Percentiles rank a stretch among this genome's conserved stretches.
Evolutionary conservation across 805 yeast genomes (phyloP).

Genomic region (Tetrapisispora nanseiensis): DNA sequence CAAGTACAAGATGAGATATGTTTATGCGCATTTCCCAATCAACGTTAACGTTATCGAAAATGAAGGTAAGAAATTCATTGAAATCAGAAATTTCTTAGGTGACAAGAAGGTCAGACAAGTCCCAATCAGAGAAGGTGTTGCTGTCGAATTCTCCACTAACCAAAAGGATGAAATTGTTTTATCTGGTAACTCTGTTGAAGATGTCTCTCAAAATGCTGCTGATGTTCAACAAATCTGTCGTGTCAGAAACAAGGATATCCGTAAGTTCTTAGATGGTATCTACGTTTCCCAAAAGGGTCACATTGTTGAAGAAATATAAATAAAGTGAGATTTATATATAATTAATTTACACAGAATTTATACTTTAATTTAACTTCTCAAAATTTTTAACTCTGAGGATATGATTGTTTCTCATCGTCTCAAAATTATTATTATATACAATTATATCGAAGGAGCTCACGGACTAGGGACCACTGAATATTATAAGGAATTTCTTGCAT

Average conservation of each 20-base stretch:
- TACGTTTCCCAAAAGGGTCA: conserved; percentile 94
- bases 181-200: conserved; percentile 56
- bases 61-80: conserved; percentile 67
- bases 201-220: conserved; percentile 97
- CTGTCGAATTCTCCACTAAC: conserved; percentile 65
- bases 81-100: conserved; percentile 99
- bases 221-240: conserved; percentile 96
- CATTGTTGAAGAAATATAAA: conserved; percentile 55
- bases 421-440: no score
- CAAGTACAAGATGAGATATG: conserved; percentile 99
- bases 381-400: no score
- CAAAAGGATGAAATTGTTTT: conserved; percentile 93
- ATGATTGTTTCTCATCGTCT: no score
- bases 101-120: conserved; percentile 94
- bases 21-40: conserved; percentile 99
- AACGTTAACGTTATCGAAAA: conserved; percentile 84
- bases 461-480: no score
- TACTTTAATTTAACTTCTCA: not conserved
- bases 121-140: conserved; percentile 81
- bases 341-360: not conserved
- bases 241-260: conserved; percentile 99
- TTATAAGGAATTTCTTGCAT: no score
- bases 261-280: conserved; percentile 99
- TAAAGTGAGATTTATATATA: not conserved
- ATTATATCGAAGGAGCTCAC: not conserved